Percentiles rank a stretch among this genome's conserved stretches.
Evolutionary conservation across 306 rosid genomes (phyloP).

Genomic region (Ormosia emarginata): DNA sequence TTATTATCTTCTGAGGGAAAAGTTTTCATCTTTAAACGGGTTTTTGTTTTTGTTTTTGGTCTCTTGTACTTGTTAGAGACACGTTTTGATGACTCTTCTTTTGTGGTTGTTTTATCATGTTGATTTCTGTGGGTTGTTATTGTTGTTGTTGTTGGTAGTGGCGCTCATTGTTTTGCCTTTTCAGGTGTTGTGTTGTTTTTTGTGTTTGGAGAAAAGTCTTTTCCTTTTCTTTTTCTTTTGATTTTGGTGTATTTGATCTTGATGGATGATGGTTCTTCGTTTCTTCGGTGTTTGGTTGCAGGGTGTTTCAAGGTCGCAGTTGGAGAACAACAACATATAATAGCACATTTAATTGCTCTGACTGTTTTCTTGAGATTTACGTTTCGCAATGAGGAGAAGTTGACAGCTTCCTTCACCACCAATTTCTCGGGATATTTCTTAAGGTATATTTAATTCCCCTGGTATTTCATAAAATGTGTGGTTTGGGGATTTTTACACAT

Average conservation of each 20-base stretch:
- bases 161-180: constrained; percentile 4
- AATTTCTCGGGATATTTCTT: constrained; percentile 26
- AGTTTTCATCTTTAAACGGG: constrained; percentile 9
- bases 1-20: not conserved
- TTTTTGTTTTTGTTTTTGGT: not conserved
- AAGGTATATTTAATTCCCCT: constrained; percentile 28
- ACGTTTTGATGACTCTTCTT: not conserved
- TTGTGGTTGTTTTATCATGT: not conserved
- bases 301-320: constrained; percentile 22
- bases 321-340: not conserved
- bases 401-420: constrained; percentile 19
- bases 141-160: not conserved
- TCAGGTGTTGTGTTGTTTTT: constrained; percentile 32
- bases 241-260: not conserved
- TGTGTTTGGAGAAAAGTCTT: constrained; percentile 33
- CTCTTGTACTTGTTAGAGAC: not conserved
- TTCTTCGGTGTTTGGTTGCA: constrained; percentile 27
- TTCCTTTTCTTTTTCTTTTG: not conserved
- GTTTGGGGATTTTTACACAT: not conserved
- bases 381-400: constrained; percentile 36
- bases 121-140: not conserved
- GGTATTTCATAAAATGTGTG: not conserved
- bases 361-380: constrained; percentile 54
- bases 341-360: not conserved
- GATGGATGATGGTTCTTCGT: constrained; percentile 2